Percentiles rank a stretch among this genome's conserved stretches.
phyloP scores from a whole-genome alignment of 2,329 filamentous ascomycete species.

The Gaeumannomyces sp. region DNA sequence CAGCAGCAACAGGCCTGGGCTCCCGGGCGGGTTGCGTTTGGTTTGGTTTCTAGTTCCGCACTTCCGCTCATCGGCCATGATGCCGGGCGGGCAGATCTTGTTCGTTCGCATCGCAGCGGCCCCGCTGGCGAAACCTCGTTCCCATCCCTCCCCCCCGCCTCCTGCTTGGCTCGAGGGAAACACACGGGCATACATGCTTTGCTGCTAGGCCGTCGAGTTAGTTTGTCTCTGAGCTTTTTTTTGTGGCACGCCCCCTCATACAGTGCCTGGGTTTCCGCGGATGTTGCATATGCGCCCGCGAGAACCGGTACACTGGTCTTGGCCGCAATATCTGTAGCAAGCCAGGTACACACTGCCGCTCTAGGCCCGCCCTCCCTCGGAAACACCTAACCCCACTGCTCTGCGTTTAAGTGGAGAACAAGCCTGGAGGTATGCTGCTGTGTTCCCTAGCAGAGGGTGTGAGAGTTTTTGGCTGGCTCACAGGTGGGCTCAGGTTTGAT shows the following conservation, averaged over 20 bases:
- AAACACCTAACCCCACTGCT: not conserved
- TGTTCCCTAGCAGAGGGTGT: not conserved
- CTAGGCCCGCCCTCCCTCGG: no score
- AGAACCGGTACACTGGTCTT: not conserved
- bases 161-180: not conserved
- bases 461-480: not conserved
- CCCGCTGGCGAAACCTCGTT: not conserved
- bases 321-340: not conserved
- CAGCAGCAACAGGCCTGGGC: not conserved
- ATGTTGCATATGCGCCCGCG: not conserved
- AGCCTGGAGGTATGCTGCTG: no score
- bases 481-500: not conserved
- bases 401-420: not conserved
- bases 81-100: not conserved
- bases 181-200: not conserved
- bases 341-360: not conserved
- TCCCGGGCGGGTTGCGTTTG: not conserved
- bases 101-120: not conserved
- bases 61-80: not conserved
- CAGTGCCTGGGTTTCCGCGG: not conserved
- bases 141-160: not conserved
- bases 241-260: not conserved
- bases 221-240: not conserved
- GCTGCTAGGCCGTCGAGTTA: not conserved
- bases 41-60: not conserved